Base-by-base conservation (phyloP, 2,329 filamentous ascomycete species). In the Akanthomyces dipterigenus region DNA sequence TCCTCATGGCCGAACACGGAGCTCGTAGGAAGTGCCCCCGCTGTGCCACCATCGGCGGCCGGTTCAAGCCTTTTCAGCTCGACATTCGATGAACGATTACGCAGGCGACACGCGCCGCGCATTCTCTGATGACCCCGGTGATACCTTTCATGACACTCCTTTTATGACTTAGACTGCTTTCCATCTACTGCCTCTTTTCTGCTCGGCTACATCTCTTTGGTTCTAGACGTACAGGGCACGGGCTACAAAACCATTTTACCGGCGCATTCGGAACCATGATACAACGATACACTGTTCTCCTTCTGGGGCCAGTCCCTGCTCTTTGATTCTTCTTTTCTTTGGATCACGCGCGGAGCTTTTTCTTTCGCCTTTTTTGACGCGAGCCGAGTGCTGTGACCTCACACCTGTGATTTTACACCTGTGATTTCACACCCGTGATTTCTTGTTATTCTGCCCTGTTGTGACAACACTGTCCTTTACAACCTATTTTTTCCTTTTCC, bases 51-150 rank as follows among this genome's bases (percentile, higher is more conserved):
- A 88, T 93, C 64, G 90, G 90, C 60, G 88, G 88, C 58, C 84
- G 87, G 64, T 93, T 91, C 76, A 93, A 93, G 76, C 89, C 89
- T 46, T 93, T 95, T 74, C 89, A 93, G 75, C 80, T 95, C 71
- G 90, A 93, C 70, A 88, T 95, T 64, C 81, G 88, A 79, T 91
- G 77, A 85, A 43, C 53, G 56, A n/a, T 48, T 62, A 34, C 31
- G 31, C 31, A 34, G 2, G 28, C 28, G 28, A 31, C 28, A 31
- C 8, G 31, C 31, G 31, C 31, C 20, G 26, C 57, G 18, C 31
- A 16, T 31, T 55, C 24, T 50, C 24, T 62, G 48, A 62, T 45
- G 51, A 46, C 5, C 50, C 26, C 28, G 24, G n/a, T 43, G 50
- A 55, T 16, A 14, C 12, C 18, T 38, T 45, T 18, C 53, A 55